Evolutionary conservation across 2,329 filamentous ascomycete species (phyloP), one percentile per base, ranked within the genome.

Genomic region (Zasmidium cellare): DNA sequence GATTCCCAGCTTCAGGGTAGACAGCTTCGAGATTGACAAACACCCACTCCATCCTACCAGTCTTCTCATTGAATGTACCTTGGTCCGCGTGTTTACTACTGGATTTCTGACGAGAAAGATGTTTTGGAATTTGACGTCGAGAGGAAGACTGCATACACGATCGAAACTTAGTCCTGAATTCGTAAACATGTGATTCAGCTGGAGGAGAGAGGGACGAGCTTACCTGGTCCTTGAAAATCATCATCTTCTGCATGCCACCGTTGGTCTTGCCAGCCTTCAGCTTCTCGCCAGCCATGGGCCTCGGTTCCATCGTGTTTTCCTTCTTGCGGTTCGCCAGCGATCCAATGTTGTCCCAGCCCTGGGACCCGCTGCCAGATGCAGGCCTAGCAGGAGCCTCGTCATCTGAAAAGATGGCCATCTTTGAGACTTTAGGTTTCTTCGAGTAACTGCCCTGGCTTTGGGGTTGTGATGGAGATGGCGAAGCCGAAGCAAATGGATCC

Each of bases 141-240:
- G 31, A 57, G 68, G 72, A 76, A 74, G 73, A 77, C 77, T 79
- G 76, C 80, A 82, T 85, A 83, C 76, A 82, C 74, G 77, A 77
- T 77, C 74, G 74, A 74, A 77, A 76, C 93, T 97, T 96, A 97
- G 92, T 96, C 92, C 92, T 97, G 85, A 84, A 82, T 84, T 87
- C 82, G 92, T 94, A 91, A 94, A 94, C 85, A 91, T 82, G 75
- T 62, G 60, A 28, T 63, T 55, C 46, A 50, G 28, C 35, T 46
- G 64, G 66, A 69, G 69, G 64, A 62, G 58, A 55, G 64, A 63
- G 67, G 68, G 70, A 71, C 38, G 41, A 46, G 83, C 91, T 88
- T 88, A 99, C 94, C 89, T 89, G 82, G 82, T 99, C 94, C 81
- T 90, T 93, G 81, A 97, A 99, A 47, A 99, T 85, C 71, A 88